These are phyloP conservation scores for Skeletonema marinoi DNA, from an alignment of 108 stramenopile species.

Conservation along the genomic window DNA sequence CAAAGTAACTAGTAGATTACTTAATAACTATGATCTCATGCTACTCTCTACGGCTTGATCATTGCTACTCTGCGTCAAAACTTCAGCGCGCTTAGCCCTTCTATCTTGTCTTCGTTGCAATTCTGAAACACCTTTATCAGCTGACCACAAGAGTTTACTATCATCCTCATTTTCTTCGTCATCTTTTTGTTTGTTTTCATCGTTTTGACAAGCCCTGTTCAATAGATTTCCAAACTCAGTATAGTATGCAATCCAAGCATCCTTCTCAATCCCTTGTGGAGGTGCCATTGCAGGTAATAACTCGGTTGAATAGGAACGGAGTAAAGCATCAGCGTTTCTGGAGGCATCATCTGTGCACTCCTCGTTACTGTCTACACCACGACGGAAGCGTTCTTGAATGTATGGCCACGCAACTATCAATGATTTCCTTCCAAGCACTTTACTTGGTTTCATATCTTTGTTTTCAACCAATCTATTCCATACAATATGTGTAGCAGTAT, in stretches of 20 bases:
- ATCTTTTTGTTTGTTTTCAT: slow-evolving; percentile 4
- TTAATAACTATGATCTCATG: too few species aligned
- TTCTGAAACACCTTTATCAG: slow-evolving; percentile 31
- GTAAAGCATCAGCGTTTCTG: not conserved
- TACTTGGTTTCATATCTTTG: slow-evolving; percentile 29
- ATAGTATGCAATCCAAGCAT: slow-evolving; percentile 35
- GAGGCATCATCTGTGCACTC: not conserved
- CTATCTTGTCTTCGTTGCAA: slow-evolving; percentile 30
- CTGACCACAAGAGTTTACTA: slow-evolving; percentile 34
- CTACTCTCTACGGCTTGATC: not conserved
- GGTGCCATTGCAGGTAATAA: slow-evolving; percentile 21
- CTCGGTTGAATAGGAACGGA: not conserved
- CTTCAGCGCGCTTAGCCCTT: slow-evolving; percentile 20
- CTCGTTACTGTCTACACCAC: slow-evolving; percentile 1
- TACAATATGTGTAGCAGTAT: slow-evolving; percentile 24
- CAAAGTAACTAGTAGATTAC: too few species aligned
- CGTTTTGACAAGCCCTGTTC: slow-evolving; percentile 4
- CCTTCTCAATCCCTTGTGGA: slow-evolving; percentile 22
- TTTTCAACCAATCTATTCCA: slow-evolving; percentile 30
- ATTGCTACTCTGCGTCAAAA: not conserved
- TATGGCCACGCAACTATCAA: slow-evolving; percentile 34
- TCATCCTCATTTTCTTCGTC: slow-evolving; percentile 18
- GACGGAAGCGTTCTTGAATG: slow-evolving; percentile 32
- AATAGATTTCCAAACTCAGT: slow-evolving; percentile 37
- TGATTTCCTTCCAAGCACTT: slow-evolving; percentile 29